A percentile compares a stretch with the other conserved stretches of the same genome.
These are phyloP conservation scores for Candida railenensis DNA, from an alignment of 805 yeast species.

Conservation along the genomic window DNA sequence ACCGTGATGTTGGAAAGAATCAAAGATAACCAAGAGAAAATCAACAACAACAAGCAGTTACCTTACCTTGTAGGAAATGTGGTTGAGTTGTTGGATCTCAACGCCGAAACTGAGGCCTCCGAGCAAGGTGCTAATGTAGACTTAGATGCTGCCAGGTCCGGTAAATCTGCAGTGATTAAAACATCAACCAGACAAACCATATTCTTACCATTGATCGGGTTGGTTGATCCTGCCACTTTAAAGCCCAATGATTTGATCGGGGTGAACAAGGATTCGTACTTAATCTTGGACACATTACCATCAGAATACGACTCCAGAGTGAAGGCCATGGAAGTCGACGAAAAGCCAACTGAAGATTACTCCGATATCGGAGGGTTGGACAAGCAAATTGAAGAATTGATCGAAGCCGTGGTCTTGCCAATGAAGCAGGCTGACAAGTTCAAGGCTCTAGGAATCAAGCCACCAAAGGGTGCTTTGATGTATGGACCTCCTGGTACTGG, in stretches of 20 bases:
- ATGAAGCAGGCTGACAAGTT: constrained; percentile 98
- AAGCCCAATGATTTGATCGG: constrained; percentile 98
- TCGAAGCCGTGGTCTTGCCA: constrained; percentile 97
- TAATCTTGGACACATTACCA: constrained; percentile 90
- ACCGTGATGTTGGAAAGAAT: constrained; percentile 89
- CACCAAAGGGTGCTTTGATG: constrained; percentile 48
- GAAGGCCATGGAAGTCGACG: constrained; percentile 99
- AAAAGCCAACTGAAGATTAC: constrained; percentile 95
- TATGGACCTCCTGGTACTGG: constrained; percentile 53
- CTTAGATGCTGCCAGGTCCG: constrained; percentile 83
- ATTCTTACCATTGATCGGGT: constrained; percentile 90
- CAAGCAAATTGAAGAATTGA: constrained; percentile 96
- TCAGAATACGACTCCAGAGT: constrained; percentile 97
- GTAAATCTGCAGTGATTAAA: constrained; percentile 97
- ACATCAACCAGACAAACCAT: constrained; percentile 98
- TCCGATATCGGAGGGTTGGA: constrained; percentile 98
- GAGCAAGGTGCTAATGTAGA: constrained; percentile 96
- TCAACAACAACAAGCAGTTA: constrained; percentile 89
- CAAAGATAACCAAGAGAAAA: constrained; percentile 94
- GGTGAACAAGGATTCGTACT: constrained; percentile 93
- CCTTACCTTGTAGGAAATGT: constrained; percentile 97
- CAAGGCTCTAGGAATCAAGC: constrained; percentile 85
- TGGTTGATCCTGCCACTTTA: constrained; percentile 86
- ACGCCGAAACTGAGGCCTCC: constrained; percentile 75
- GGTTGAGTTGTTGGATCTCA: constrained; percentile 88